phyloP scores from a whole-genome alignment of 768 basidiomycete genomes.

The Amylocystis lapponica region DNA sequence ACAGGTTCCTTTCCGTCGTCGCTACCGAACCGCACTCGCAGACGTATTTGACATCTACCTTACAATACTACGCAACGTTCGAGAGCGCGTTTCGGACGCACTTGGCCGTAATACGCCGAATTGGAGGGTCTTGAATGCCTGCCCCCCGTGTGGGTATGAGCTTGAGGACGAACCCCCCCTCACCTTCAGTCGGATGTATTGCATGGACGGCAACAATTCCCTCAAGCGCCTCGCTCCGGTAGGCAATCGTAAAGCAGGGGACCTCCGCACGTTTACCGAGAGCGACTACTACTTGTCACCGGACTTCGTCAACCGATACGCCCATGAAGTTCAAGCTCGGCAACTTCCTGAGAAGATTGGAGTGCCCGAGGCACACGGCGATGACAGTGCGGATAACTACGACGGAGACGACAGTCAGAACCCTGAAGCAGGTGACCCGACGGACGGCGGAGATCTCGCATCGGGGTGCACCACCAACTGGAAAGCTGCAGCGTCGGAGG shows the following conservation, averaged over 20 bases:
- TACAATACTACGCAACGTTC: slow-evolving; percentile 15
- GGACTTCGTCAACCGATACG: slow-evolving; percentile 24
- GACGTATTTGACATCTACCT: slow-evolving; percentile 34
- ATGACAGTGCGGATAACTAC: slow-evolving; percentile 1
- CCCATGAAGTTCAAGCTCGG: slow-evolving; percentile 27
- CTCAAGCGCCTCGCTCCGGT: slow-evolving; percentile 20
- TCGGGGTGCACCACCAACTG: slow-evolving; percentile 24
- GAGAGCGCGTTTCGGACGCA: slow-evolving; percentile 14
- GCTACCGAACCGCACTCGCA: slow-evolving; percentile 21
- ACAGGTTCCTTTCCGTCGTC: slow-evolving; percentile 22
- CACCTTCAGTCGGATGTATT: slow-evolving; percentile 2
- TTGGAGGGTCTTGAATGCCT: slow-evolving; percentile 30
- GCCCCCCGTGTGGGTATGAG: slow-evolving; percentile 33
- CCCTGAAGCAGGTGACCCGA: slow-evolving; percentile 13
- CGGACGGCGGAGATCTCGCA: slow-evolving; percentile 10
- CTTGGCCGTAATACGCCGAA: slow-evolving; percentile 24
- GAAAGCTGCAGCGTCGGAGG: slow-evolving; percentile 25
- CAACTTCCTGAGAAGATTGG: background rate
- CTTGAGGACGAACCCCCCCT: slow-evolving; percentile 25
- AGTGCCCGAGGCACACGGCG: background rate
- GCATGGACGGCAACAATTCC: slow-evolving; percentile 15
- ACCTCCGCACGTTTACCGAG: slow-evolving; percentile 13
- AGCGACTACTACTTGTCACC: slow-evolving; percentile 23
- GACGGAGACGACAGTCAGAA: background rate
- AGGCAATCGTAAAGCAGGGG: slow-evolving; percentile 12